Evolutionary conservation across 2,329 filamentous ascomycete species (phyloP).

Genomic region (Monosporascus ibericus): DNA sequence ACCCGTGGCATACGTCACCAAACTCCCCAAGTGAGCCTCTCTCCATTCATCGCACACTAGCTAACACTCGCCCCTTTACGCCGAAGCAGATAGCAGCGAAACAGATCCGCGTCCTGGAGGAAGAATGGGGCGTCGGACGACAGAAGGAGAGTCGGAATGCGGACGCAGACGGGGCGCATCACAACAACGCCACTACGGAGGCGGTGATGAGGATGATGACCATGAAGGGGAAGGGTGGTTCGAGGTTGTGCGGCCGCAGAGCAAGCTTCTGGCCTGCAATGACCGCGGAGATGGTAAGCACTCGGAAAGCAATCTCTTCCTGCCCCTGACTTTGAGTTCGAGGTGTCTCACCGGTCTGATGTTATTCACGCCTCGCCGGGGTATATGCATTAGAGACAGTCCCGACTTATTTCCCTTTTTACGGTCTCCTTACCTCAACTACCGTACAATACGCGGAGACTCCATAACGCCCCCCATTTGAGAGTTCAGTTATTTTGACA

Average conservation of each 20-base stretch:
- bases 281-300: constrained; percentile 60
- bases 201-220: constrained; percentile 23
- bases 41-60: too few species aligned
- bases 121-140: constrained; percentile 61
- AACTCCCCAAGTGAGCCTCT: too few species aligned
- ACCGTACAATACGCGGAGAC: too few species aligned
- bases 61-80: too few species aligned
- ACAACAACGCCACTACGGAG: neutral
- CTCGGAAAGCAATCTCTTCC: neutral
- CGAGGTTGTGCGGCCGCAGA: constrained; percentile 64
- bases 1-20: too few species aligned
- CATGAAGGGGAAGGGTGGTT: constrained; percentile 46
- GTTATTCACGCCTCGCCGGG: too few species aligned
- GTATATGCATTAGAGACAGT: too few species aligned
- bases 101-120: constrained; percentile 63
- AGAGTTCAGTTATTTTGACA: too few species aligned
- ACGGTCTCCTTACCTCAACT: too few species aligned
- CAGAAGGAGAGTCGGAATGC: neutral
- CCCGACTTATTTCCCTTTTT: too few species aligned
- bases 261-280: constrained; percentile 77
- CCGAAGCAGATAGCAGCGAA: constrained; percentile 44
- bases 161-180: constrained; percentile 2
- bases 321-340: neutral
- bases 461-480: too few species aligned
- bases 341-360: too few species aligned